phyloP scores from a whole-genome alignment of 352 stramenopile genomes.

The Aphanomyces invadans region DNA sequence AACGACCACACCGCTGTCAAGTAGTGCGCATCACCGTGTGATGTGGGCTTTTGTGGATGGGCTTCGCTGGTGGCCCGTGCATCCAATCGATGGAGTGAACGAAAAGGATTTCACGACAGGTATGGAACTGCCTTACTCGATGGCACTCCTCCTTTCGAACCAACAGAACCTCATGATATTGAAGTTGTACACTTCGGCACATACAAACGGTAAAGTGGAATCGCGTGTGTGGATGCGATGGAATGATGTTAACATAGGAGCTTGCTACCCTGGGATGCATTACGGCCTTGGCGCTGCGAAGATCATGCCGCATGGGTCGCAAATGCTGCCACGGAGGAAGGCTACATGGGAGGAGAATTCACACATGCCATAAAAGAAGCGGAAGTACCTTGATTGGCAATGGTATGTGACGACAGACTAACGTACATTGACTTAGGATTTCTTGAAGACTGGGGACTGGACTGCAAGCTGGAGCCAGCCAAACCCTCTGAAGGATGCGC shows the following conservation, averaged over 20 bases:
- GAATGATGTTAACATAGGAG: neutral
- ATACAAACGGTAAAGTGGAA: neutral
- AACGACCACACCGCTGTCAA: no score
- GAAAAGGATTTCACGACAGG: no score
- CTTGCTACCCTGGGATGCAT: neutral
- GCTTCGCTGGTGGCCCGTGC: neutral
- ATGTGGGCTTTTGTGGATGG: neutral
- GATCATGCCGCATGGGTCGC: neutral
- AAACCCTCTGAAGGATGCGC: no score
- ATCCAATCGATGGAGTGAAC: neutral
- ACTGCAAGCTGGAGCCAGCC: no score
- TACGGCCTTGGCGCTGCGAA: neutral
- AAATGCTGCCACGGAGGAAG: neutral
- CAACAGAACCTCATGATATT: no score
- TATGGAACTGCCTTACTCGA: no score
- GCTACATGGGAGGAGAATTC: neutral
- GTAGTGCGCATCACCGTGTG: no score
- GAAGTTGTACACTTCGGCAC: slow-evolving; percentile 1
- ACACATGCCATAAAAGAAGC: neutral
- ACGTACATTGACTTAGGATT: neutral
- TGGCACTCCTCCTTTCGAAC: no score
- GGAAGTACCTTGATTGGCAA: neutral
- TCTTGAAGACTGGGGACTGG: neutral
- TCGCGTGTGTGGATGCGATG: neutral
- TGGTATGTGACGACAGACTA: no score